Evolutionary conservation across 1,284 basidiomycete species (phyloP), one percentile per base, ranked within the genome.

Genomic region (Cutaneotrichosporon daszewskae): DNA sequence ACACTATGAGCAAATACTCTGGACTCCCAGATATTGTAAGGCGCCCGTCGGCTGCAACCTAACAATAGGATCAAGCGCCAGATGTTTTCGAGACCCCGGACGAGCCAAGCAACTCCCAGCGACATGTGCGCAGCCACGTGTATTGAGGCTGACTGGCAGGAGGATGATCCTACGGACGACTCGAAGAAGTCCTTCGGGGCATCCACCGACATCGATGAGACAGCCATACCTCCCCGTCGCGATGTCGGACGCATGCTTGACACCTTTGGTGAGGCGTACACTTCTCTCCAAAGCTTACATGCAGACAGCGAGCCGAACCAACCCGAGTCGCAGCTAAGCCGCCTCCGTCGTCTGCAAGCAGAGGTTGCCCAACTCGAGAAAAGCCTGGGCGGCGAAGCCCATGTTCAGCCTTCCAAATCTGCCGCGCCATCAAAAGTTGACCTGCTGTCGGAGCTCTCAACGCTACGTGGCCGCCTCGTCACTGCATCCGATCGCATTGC

Each of bases 51-150:
- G n/a, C 4, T 20, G 14, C 16, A 16, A 28, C 16, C 13, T 25
- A n/a, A 34, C 11, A 4, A 3, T 48, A 92, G 87, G 88, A 92
- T 66, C 87, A 86, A 8, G 87, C 87, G 2, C 86, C 81, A 32
- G 90, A 95, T 65, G 79, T 94, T 28, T 95, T 94, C 63, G 90
- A 95, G 69, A 94, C 90, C 0, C 82, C 87, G 37, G 89, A 94
- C 39, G 64, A 66, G 37, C 62, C 62, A n/a, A 61, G 61, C 10
- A 12, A n/a, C n/a, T n/a, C n/a, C n/a, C n/a, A n/a, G n/a, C n/a
- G n/a, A n/a, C n/a, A n/a, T n/a, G n/a, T n/a, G n/a, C n/a, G n/a
- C 18, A 14, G 10, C 14, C 10, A 8, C 11, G n/a, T 1, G 16
- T 25, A 19, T 11, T 5, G 6, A 5, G 11, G n/a, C n/a, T 11